phyloP scores from a whole-genome alignment of 2,329 filamentous ascomycete species.

The Rugonectria rugulosa region DNA sequence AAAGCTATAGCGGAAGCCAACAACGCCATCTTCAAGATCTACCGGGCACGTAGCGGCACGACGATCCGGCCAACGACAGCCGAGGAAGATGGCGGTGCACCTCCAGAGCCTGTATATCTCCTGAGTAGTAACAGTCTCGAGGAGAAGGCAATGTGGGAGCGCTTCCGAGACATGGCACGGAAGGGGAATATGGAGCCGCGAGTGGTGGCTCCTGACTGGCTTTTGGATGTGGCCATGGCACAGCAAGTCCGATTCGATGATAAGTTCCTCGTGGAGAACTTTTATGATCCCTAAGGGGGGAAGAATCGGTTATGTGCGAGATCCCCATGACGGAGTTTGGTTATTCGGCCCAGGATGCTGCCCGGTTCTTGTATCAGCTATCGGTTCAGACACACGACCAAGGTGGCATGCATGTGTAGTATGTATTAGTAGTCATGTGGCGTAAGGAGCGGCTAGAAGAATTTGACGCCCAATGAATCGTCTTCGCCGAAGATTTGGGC shows the following conservation, averaged over 20 bases:
- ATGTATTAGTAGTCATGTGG: conserved; percentile 31
- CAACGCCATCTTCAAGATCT: conserved; percentile 82
- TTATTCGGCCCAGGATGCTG: conserved; percentile 8
- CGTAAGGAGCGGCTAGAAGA: conserved; percentile 68
- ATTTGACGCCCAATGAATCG: conserved; percentile 92
- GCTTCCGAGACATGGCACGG: conserved; percentile 80
- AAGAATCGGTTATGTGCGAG: conserved; percentile 4
- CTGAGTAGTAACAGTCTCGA: conserved; percentile 72
- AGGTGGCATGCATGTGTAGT: conserved; percentile 13
- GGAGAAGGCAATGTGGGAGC: conserved; percentile 79
- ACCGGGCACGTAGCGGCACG: conserved; percentile 74
- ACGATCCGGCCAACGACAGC: conserved; percentile 71
- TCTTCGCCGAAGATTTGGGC: conserved; percentile 93
- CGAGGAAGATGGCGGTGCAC: conserved; percentile 67
- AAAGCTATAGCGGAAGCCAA: conserved; percentile 88
- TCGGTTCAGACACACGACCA: conserved; percentile 13
- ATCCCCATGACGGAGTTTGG: conserved; percentile 32
- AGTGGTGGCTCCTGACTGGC: conserved; percentile 87
- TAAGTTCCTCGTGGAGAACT: conserved; percentile 63
- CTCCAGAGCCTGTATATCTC: conserved; percentile 80
- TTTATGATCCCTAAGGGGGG: conserved; percentile 42
- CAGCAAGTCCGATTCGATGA: conserved; percentile 77
- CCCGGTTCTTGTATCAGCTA: conserved; percentile 18
- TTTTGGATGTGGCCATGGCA: conserved; percentile 87
- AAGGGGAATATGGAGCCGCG: conserved; percentile 81